Evolutionary conservation across 495 filamentous ascomycete genomes (phyloP), one percentile per base, ranked within the genome.

Genomic region (Margaritispora aquatica): DNA sequence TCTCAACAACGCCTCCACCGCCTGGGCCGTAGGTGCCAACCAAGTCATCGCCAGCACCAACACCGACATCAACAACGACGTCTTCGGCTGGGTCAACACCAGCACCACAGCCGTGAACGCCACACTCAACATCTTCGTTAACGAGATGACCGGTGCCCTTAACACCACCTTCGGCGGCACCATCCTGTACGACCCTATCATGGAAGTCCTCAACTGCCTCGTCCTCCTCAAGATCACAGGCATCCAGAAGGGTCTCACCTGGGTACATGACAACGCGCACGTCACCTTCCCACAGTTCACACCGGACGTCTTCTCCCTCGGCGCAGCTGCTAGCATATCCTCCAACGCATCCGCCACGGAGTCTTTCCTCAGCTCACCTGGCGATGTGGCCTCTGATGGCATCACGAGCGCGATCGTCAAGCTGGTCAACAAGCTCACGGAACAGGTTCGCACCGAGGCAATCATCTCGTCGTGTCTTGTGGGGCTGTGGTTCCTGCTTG

Each of bases 1-100:
- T 0, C 77, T 98, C 2, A 80, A 87, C 64, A 81, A 86, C 51
- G 85, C 90, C 9, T 95, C 90, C 20, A 73, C 76, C 31, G 72
- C 81, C 50, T 98, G 95, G 94, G 82, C 93, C 9, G 71, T 76
- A 31, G 81, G 81, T 24, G 84, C 91, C 47, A 97, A 97, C 74
- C 71, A 69, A 3, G 88, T 84, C 31, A 87, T 97, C 67, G 71
- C 69, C 23, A 73, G 75, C 44, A 82, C 87, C 23, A 88, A 89
- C 72, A 70, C 70, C 22, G 81, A 89, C 22, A 81, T 98, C 68
- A 98, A 97, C 73, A 58, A 83, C 23, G 83, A 97, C 49, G 71
- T 98, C 46, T 84, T 97, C 59, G 88, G 91, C 59, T 96, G 92
- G 88, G 90, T 96, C 26, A 88, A 84, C 46, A 91, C 84, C 34